Evolutionary conservation across 352 stramenopile genomes (phyloP), one percentile per base, ranked within the genome.

Genomic region (Phytopythium delawarense): DNA sequence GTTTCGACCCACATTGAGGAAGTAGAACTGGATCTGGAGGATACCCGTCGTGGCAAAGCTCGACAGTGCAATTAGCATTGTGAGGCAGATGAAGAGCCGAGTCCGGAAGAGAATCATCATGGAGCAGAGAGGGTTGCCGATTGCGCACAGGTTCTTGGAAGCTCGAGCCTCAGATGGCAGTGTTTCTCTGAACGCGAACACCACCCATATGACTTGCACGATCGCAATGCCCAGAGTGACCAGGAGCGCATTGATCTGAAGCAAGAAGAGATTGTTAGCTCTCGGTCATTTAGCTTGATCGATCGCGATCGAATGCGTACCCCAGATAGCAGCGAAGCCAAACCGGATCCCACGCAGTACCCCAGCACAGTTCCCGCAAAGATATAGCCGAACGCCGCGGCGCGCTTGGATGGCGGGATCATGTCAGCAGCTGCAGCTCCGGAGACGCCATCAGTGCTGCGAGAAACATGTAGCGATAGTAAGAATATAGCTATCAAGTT

Each of bases 21-120:
- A 91, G 69, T 87, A 93, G 23, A 81, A 68, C 35, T 79, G 77
- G 57, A 89, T 89, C 52, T 87, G 76, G 32, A 69, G 76, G 53
- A 83, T 65, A 5, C 80, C 81, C n/a, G 74, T 79, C 42, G 67
- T 62, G 11, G 84, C 78, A 44, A 91, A 93, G 7, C 50, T 80
- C 28, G 81, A 89, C 55, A 91, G 64, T 15, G 74, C 79, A 54
- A 91, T 88, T 57, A 93, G 66, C 18, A 59, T 66, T 2, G 78
- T 90, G 32, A 93, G 67, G 3, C 78, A 69, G 40, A 81, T 75
- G 45, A 91, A 91, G 6, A 91, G 70, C 60, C 77, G 52, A 9
- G 82, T 69, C 1, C 81, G 77, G 18, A 81, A 75, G 13, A 93
- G 77, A 57, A 90, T 91, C 13, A 74, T 59, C 70, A 91, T 84